These are phyloP conservation scores for Chalciporus piperatus DNA, from an alignment of 768 basidiomycete species.

Conservation along the genomic window DNA sequence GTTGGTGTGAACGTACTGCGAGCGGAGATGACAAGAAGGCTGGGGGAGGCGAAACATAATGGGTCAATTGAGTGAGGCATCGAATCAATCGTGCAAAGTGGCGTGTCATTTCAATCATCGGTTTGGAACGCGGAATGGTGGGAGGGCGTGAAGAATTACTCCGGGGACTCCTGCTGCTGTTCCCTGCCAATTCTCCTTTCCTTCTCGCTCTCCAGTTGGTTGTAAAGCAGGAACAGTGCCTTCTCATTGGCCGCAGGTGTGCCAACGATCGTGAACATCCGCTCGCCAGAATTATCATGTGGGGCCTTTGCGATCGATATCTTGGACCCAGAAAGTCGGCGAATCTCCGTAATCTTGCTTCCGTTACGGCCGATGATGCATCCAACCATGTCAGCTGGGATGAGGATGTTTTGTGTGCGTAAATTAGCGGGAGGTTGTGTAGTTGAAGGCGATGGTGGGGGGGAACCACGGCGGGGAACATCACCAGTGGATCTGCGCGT, in stretches of 20 bases:
- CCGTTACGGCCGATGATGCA: conserved; percentile 96
- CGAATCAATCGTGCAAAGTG: conserved; percentile 16
- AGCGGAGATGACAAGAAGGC: conserved; percentile 29
- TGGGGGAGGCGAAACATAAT: conserved; percentile 25
- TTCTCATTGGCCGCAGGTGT: conserved; percentile 97
- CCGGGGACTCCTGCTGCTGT: conserved; percentile 72
- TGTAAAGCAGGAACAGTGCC: conserved; percentile 94
- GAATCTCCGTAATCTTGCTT: conserved; percentile 98
- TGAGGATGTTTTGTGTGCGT: conserved; percentile 98
- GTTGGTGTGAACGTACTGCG: conserved; percentile 9
- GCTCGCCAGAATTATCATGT: conserved; percentile 98
- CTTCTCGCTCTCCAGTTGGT: conserved; percentile 95
- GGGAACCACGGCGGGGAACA: conserved; percentile 40
- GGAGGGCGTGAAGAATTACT: conserved; percentile 15
- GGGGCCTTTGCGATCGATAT: conserved; percentile 99
- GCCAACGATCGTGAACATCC: conserved; percentile 99
- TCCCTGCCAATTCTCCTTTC: conserved; percentile 88
- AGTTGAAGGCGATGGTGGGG: conserved; percentile 41
- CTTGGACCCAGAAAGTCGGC: conserved; percentile 94
- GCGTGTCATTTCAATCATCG: neutral
- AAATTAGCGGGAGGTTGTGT: conserved; percentile 71
- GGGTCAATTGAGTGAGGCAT: conserved; percentile 11
- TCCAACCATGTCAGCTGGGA: conserved; percentile 99
- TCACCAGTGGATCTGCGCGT: conserved; percentile 70
- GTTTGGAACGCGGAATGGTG: neutral